These are phyloP conservation scores for Coccinonectria pachysandricola DNA, from an alignment of 2,329 filamentous ascomycete genomes.

Conservation along the genomic window DNA sequence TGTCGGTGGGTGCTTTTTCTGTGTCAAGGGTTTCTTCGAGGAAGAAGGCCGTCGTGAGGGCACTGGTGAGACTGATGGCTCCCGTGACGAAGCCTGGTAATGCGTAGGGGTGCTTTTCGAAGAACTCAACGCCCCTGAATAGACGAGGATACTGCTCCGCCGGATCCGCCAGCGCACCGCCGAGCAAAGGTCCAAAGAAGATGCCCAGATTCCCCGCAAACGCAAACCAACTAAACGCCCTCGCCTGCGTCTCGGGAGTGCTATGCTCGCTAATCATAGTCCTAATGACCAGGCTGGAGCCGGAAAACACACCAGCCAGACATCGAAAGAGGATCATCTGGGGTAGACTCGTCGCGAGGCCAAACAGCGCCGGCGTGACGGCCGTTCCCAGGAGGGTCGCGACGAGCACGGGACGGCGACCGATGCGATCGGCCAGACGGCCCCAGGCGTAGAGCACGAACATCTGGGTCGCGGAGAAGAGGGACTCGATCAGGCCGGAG, in stretches of 20 bases:
- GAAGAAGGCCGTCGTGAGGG: constrained; percentile 41
- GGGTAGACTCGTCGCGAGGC: constrained; percentile 53
- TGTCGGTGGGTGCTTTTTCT: constrained; percentile 4
- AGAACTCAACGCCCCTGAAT: constrained; percentile 37
- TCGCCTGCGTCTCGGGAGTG: constrained; percentile 58
- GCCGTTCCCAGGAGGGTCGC: constrained; percentile 55
- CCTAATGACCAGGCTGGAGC: constrained; percentile 62
- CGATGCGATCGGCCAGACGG: constrained; percentile 47
- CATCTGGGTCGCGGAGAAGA: constrained; percentile 70
- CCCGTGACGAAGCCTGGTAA: constrained; percentile 44
- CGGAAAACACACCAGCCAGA: constrained; percentile 62
- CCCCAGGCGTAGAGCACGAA: constrained; percentile 70
- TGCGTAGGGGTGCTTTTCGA: constrained; percentile 42
- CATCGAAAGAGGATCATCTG: constrained; percentile 69
- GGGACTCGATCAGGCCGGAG: constrained; percentile 60
- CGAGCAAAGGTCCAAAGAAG: constrained; percentile 59
- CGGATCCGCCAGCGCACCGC: constrained; percentile 60
- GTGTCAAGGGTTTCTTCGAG: constrained; percentile 50
- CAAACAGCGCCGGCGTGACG: constrained; percentile 54
- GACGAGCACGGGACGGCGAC: constrained; percentile 64
- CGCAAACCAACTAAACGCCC: constrained; percentile 66
- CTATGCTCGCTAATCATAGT: constrained; percentile 69
- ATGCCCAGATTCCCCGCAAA: constrained; percentile 67
- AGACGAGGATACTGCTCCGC: constrained; percentile 48
- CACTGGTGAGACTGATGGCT: constrained; percentile 45